Base-by-base conservation (phyloP, 2,329 filamentous ascomycete genomes). In the Monosporascus sp. region DNA sequence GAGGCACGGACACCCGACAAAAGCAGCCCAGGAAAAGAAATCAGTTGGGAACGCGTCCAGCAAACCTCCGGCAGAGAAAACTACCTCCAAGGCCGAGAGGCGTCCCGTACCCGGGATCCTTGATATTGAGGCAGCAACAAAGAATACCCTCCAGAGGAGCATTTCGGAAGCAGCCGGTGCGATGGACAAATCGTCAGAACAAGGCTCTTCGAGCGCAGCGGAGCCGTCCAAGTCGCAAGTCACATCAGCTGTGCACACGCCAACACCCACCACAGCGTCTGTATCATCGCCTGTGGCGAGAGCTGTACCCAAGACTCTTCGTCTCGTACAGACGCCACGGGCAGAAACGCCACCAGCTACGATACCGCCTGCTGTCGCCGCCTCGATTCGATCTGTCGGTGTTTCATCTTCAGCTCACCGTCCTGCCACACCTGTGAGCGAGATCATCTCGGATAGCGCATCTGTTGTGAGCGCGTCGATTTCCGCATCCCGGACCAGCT, bases 361-460 rank as follows among this genome's bases (percentile, higher is more conserved):
- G 20, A 61, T 69, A 44, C 60, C 65, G 1, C 63, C 66, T 24
- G 61, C 64, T 8, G 64, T 65, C 31, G 64, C 64, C 8, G 59
- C 64, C 47, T 62, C 67, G 27, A 61, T 69, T 49, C 61, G 67
- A 50, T 61, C 69, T 52, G 60, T 65, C 56, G 54, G 65, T 44
- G 53, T 65, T 20, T 55, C 61, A 7, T 58, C 60, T 64, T 73
- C 49, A 56, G 56, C 67, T 36, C 72, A 86, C 53, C 76, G 81
- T 7, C 87, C 89, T n/a, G 84, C 84, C 27, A 91, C 88, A 1
- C 88, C 89, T 0, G 81, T 75, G 1, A 91, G 87, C 64, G 89
- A 92, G 63, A 76, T 84, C 52, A 77, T 90, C 37, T 91, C 87
- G n/a, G 89, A 93, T 65, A 90, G 82, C 52, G 84, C 88, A 11